Percentiles rank a stretch among this genome's conserved stretches.
Evolutionary conservation across 225 moss, liverwort and hornwort genomes (phyloP).

Genomic region (Asterella californica): DNA sequence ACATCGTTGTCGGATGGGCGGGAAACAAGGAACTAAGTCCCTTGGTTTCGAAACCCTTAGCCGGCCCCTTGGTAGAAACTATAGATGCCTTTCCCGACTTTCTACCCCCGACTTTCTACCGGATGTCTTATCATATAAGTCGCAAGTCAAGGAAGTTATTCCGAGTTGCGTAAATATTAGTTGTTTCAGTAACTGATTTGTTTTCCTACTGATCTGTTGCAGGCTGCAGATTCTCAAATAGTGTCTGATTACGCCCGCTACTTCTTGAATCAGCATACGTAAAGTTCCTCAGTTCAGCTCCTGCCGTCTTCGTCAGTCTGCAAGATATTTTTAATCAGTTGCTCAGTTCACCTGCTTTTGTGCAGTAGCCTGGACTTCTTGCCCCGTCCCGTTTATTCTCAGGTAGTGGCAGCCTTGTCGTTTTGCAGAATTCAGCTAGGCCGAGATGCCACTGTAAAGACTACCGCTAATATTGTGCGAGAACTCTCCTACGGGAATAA

Average conservation of each 20-base stretch:
- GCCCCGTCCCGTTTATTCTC: too few relatives aligned
- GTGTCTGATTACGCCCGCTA: slow-evolving; percentile 94
- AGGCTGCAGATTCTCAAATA: slow-evolving; percentile 95
- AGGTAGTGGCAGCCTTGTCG: not conserved
- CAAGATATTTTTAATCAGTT: not conserved
- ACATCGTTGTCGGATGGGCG: too few relatives aligned
- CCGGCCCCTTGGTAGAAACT: too few relatives aligned
- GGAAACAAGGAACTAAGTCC: too few relatives aligned
- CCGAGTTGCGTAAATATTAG: too few relatives aligned
- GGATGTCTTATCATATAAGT: too few relatives aligned
- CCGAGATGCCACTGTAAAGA: slow-evolving; percentile 78
- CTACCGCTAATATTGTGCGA: slow-evolving; percentile 68
- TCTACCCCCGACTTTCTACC: too few relatives aligned
- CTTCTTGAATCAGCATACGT: slow-evolving; percentile 89
- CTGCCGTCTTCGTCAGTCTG: not conserved
- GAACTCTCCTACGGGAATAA: slow-evolving; percentile 91
- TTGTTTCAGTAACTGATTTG: not conserved
- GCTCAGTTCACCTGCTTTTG: not conserved
- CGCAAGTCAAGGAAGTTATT: not conserved
- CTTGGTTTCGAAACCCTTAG: too few relatives aligned
- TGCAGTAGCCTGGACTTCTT: not conserved
- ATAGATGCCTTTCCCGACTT: too few relatives aligned
- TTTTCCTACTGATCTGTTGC: slow-evolving; percentile 6
- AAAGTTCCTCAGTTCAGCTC: slow-evolving; percentile 27
- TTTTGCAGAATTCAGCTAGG: slow-evolving; percentile 71